A percentile compares a stretch with the other conserved stretches of the same genome.
Evolutionary conservation across 306 rosid species (phyloP).

Genomic region (Quercus mongolica): DNA sequence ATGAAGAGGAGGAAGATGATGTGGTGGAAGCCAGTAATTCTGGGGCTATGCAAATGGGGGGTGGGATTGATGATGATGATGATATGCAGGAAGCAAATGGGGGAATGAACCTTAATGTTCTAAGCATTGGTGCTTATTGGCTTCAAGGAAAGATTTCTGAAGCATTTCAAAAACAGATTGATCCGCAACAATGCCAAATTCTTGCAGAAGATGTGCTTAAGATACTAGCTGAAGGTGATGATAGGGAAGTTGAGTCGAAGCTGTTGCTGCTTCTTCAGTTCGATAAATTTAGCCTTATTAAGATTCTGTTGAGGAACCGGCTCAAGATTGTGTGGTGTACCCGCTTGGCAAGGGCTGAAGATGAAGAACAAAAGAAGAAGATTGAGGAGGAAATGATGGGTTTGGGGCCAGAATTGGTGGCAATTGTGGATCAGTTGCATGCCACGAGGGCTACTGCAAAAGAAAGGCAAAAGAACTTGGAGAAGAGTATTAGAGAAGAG

Average conservation of each 20-base stretch:
- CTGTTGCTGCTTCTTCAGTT: conserved; percentile 60
- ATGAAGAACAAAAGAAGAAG: conserved; percentile 71
- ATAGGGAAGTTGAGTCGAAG: conserved; percentile 73
- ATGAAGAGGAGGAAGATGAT: conserved; percentile 85
- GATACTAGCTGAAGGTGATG: conserved; percentile 83
- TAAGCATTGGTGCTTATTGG: conserved; percentile 97
- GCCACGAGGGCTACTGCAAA: conserved; percentile 84
- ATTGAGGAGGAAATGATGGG: conserved; percentile 91
- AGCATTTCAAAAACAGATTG: conserved; percentile 83
- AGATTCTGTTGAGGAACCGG: conserved; percentile 67
- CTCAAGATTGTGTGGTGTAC: conserved; percentile 92
- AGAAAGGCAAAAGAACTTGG: conserved; percentile 90
- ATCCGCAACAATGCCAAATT: conserved; percentile 86
- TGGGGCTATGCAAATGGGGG: conserved; percentile 90
- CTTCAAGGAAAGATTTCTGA: conserved; percentile 93
- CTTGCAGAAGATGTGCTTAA: conserved; percentile 81
- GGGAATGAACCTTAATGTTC: conserved; percentile 82
- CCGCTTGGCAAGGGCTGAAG: conserved; percentile 80
- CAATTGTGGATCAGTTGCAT: conserved; percentile 86
- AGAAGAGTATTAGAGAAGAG: conserved; percentile 91
- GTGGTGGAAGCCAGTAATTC: conserved; percentile 51
- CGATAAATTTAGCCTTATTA: conserved; percentile 73
- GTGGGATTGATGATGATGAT: conserved; percentile 89
- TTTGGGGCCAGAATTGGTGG: conserved; percentile 57
- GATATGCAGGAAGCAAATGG: conserved; percentile 81